Conservation (phyloP, 805 yeast species). For the Candida adriatica region DNA sequence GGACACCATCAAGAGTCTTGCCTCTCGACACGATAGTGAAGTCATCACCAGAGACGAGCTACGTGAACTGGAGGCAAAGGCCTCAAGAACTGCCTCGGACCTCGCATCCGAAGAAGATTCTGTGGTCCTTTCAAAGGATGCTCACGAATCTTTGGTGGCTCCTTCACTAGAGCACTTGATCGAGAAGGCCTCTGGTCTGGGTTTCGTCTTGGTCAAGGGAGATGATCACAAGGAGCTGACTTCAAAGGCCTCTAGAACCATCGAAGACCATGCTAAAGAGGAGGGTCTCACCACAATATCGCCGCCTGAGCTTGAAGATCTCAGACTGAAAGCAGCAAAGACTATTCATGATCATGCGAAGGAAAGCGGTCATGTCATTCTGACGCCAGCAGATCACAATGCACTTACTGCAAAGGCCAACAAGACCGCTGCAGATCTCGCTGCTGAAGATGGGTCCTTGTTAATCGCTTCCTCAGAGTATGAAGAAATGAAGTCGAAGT, state of each 20-base stretch:
- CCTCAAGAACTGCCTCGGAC: too few species aligned
- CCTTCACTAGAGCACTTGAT: slow-evolving; percentile 11
- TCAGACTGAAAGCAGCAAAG: slow-evolving; percentile 10
- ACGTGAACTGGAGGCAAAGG: slow-evolving; percentile 9
- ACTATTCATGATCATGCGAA: too few species aligned
- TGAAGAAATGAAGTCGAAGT: too few species aligned
- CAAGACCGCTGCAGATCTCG: background rate
- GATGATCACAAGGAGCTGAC: slow-evolving; percentile 7
- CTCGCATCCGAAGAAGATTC: too few species aligned
- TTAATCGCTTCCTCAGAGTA: too few species aligned
- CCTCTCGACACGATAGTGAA: slow-evolving; percentile 2
- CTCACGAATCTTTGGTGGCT: background rate
- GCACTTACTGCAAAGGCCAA: background rate
- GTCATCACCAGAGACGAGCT: slow-evolving; percentile 6
- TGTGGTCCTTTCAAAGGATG: too few species aligned
- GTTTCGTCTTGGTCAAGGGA: slow-evolving; percentile 11
- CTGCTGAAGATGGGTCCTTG: background rate
- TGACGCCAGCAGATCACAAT: too few species aligned
- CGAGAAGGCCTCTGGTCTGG: slow-evolving; percentile 9
- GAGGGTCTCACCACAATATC: slow-evolving; percentile 9
- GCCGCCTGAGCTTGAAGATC: slow-evolving; percentile 9
- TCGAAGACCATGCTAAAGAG: slow-evolving; percentile 21
- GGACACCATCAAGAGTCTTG: too few species aligned
- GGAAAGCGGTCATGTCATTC: too few species aligned
- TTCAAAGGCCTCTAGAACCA: slow-evolving; percentile 14